A percentile compares a stretch with the other conserved stretches of the same genome.
Evolutionary conservation across 108 stramenopile species (phyloP).

Genomic region (Schizochytrium sp.): DNA sequence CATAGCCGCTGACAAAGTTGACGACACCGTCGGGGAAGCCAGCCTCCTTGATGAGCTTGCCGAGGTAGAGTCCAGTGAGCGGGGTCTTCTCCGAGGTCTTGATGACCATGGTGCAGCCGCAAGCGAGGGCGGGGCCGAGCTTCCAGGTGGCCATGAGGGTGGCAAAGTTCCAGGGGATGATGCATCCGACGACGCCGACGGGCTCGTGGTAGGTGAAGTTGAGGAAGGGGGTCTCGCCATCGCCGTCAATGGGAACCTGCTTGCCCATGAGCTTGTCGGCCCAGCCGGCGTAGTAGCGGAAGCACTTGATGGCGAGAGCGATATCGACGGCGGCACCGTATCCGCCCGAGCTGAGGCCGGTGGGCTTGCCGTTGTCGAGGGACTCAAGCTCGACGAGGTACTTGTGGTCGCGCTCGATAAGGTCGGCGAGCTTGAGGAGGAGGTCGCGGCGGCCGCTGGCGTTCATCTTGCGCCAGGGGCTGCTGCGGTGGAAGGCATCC

Average conservation of each 20-base stretch:
- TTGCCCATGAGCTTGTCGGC: constrained; percentile 46
- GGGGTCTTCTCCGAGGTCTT: constrained; percentile 88
- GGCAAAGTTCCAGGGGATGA: constrained; percentile 85
- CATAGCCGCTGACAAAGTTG: constrained; percentile 65
- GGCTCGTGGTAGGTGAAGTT: constrained; percentile 51
- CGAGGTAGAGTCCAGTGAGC: constrained; percentile 58
- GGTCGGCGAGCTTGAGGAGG: constrained; percentile 23
- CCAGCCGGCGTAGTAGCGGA: constrained; percentile 54
- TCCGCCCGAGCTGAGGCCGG: constrained; percentile 27
- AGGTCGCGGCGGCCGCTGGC: constrained; percentile 1
- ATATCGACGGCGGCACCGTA: constrained; percentile 35
- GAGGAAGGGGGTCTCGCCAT: not conserved
- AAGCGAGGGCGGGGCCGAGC: constrained; percentile 71
- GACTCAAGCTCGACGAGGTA: constrained; percentile 42
- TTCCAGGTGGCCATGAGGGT: constrained; percentile 69
- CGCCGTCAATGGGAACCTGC: constrained; percentile 25
- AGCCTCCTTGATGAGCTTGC: constrained; percentile 59
- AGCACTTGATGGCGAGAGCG: constrained; percentile 35
- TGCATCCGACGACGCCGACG: constrained; percentile 63
- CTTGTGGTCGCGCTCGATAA: constrained; percentile 28
- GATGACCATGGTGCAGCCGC: constrained; percentile 76
- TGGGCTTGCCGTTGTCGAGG: constrained; percentile 54
- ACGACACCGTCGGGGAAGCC: constrained; percentile 77
- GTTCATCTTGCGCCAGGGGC: constrained; percentile 18
- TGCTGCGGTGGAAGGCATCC: constrained; percentile 17